These are phyloP conservation scores for Camelina hispida DNA, from an alignment of 345 rosid genomes.

Conservation along the genomic window DNA sequence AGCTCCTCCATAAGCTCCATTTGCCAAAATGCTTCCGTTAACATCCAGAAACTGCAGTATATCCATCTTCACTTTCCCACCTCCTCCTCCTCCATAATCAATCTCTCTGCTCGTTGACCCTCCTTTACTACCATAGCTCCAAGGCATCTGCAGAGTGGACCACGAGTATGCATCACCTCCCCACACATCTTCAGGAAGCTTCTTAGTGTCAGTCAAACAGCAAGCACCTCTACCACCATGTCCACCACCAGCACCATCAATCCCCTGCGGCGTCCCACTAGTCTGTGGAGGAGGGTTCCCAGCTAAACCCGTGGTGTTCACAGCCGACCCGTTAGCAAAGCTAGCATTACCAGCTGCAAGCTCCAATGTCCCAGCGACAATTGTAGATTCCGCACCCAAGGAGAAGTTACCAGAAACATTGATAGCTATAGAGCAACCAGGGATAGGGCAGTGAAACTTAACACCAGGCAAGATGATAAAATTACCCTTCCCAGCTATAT, in stretches of 20 bases:
- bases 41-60: slow-evolving; percentile 58
- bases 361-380: slow-evolving; percentile 72
- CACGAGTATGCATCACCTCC: slow-evolving; percentile 99
- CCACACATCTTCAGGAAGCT: slow-evolving; percentile 96
- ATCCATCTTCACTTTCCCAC: slow-evolving; percentile 72
- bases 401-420: slow-evolving; percentile 83
- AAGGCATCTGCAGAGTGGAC: slow-evolving; percentile 75
- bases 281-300: slow-evolving; percentile 93
- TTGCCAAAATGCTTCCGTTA: slow-evolving; percentile 76
- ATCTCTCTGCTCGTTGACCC: slow-evolving; percentile 84
- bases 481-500: slow-evolving; percentile 85
- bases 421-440: slow-evolving; percentile 76
- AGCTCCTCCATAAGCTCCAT: slow-evolving; percentile 83
- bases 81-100: slow-evolving; percentile 88
- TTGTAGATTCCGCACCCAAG: slow-evolving; percentile 64
- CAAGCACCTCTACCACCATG: slow-evolving; percentile 98
- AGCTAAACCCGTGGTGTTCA: slow-evolving; percentile 83
- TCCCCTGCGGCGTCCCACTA: slow-evolving; percentile 91
- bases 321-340: slow-evolving; percentile 64
- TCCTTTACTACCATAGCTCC: slow-evolving; percentile 90
- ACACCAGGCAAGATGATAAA: slow-evolving; percentile 75
- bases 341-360: slow-evolving; percentile 71
- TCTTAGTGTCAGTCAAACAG: slow-evolving; percentile 65
- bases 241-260: slow-evolving; percentile 94
- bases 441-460: slow-evolving; percentile 62